Evolutionary conservation across 2,329 filamentous ascomycete species (phyloP), one percentile per base, ranked within the genome.

Genomic region (Colletotrichum echinochloae): DNA sequence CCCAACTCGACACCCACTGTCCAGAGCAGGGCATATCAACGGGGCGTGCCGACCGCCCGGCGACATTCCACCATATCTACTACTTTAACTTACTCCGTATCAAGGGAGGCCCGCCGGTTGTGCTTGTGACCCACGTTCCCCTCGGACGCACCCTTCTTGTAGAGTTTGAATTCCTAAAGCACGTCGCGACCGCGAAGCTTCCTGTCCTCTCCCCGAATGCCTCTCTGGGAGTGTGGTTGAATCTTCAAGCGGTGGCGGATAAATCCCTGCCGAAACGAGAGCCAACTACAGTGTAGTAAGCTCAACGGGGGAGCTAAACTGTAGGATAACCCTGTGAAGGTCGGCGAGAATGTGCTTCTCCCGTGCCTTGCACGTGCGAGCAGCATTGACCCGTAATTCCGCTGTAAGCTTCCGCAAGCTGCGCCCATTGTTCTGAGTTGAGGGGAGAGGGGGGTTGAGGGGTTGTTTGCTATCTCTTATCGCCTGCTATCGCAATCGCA

Each of bases 341-440:
- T 3, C 20, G 35, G 68, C 68, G 57, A 54, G 8, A 71, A 71
- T 67, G 2, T 67, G 68, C 68, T 64, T 64, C 68, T 71, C 68
- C 46, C 52, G 37, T 37, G 20, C 52, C 49, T 67, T 39, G 67
- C 64, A 71, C 68, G 64, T 71, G 68, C 68, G 35, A 63, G 54
- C 65, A 39, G 68, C 68, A 71, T 71, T 71, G 68, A 64, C 55
- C 56, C 64, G 57, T 57, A 70, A 59, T 71, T 63, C 68, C 68
- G 64, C 59, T 57, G 59, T 46, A 63, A 71, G 65, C 66, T 65
- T 46, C 67, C 51, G 23, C 44, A 30, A 39, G 52, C n/a, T 55
- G 51, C 52, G 52, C 12, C 33, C 20, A 57, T 70, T 66, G 55
- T 52, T 55, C 52, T 65, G 28, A 59, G 35, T 60, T n/a, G n/a